A percentile compares a stretch with the other conserved stretches of the same genome.
Conservation (phyloP, 768 basidiomycete species). For the Dacryopinax primogenitus region DNA sequence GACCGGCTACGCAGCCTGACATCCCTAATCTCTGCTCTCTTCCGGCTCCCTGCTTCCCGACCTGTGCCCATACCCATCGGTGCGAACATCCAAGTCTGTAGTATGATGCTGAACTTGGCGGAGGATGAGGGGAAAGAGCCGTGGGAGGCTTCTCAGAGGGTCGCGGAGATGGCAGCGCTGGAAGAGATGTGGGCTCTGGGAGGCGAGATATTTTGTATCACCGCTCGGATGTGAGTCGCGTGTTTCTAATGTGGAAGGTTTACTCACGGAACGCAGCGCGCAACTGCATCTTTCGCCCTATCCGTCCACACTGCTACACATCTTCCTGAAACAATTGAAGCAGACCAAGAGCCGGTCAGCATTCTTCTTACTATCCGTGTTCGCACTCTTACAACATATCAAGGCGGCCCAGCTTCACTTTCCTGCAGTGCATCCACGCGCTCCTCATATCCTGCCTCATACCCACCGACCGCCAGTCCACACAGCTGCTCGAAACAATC, state of each 20-base stretch:
- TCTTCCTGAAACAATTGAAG: conserved; percentile 51
- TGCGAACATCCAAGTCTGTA: conserved; percentile 39
- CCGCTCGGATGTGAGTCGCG: conserved; percentile 38
- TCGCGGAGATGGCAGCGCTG: conserved; percentile 42
- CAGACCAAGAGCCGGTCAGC: conserved; percentile 28
- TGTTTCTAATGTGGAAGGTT: conserved; percentile 2
- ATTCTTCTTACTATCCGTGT: conserved; percentile 10
- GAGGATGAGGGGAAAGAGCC: conserved; percentile 35
- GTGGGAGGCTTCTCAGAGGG: conserved; percentile 39
- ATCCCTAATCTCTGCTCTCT: conserved; percentile 39
- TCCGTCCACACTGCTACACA: conserved; percentile 38
- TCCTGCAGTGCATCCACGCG: conserved; percentile 9
- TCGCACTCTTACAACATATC: neutral
- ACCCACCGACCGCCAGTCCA: conserved; percentile 25
- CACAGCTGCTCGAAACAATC: conserved; percentile 41
- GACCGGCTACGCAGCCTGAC: conserved; percentile 49
- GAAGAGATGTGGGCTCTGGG: conserved; percentile 42
- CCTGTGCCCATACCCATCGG: conserved; percentile 63
- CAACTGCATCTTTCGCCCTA: conserved; percentile 45
- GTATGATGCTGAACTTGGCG: conserved; percentile 29
- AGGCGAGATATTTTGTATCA: conserved; percentile 38
- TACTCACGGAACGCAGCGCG: conserved; percentile 30
- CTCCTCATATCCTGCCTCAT: neutral
- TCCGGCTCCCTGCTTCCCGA: conserved; percentile 28
- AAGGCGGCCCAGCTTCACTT: conserved; percentile 29